Base-by-base conservation (phyloP, 345 rosid species). In the Acer negundo region DNA sequence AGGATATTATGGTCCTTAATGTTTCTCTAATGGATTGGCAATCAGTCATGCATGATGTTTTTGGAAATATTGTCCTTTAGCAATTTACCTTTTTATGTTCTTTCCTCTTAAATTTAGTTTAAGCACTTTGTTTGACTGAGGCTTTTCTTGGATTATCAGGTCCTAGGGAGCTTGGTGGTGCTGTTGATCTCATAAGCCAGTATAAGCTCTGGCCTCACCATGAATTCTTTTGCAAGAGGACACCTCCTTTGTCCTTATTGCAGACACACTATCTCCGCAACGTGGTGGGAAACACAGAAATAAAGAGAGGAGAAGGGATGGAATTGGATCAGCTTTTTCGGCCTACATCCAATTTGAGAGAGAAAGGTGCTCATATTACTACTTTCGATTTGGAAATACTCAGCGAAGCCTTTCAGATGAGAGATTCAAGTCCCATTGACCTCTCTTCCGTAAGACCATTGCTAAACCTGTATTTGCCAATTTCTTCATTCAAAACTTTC, bases 271-370 rank as follows among this genome's bases (percentile, higher is more conserved):
- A 94, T 77, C 92, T 92, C 78, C 91, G 76, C 77, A 84, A 88
- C 70, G 93, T 91, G 75, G 96, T 89, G 80, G 96, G 96, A 68
- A 91, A 88, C 74, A 82, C 89, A n/a, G 89, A 90, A 85, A 89
- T 94, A 67, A 88, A 93, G 75, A 91, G 89, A 89, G 97, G 97
- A 76, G 96, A 90, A 58, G 97, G 94, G 70, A 92, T 94, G 98
- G 93, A 90, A 82, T 75, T 94, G 80, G 90, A 87, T 83, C 96
- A 88, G 83, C 91, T 91, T 79, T 62, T 86, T 77, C 88, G 84
- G 76, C 85, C 69, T 74, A 20, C 80, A 38, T 78, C 86, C 46
- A 70, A 82, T 69, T 73, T 80, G 67, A 82, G 86, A 75, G 89
- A 85, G 61, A 72, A 82, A 13, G 82, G 77, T 78, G 72, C 78